These are phyloP conservation scores for Xylaria acuta DNA, from an alignment of 495 filamentous ascomycete genomes.

Conservation along the genomic window DNA sequence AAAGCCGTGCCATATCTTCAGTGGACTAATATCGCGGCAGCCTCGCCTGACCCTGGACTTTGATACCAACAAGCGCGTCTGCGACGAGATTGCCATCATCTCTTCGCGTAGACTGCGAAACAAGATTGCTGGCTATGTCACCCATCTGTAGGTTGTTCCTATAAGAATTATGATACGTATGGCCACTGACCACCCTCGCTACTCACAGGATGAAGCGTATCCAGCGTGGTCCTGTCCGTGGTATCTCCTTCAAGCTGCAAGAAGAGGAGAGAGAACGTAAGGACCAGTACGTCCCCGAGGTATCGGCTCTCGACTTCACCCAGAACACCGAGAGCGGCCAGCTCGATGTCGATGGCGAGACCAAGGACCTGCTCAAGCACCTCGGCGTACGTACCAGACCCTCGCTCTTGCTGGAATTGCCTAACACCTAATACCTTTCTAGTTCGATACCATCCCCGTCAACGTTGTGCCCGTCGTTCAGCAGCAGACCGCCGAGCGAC, in stretches of 20 bases:
- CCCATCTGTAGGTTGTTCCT: constrained; percentile 62
- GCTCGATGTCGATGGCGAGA: constrained; percentile 94
- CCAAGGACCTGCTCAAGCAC: constrained; percentile 97
- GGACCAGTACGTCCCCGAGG: constrained; percentile 99
- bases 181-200: constrained; percentile 37
- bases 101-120: constrained; percentile 97
- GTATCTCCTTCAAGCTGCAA: constrained; percentile 99
- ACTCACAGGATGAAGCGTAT: constrained; percentile 82
- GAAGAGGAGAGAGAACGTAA: constrained; percentile 99
- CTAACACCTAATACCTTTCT: constrained; percentile 25
- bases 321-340: constrained; percentile 88
- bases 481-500: constrained; percentile 81
- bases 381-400: constrained; percentile 78
- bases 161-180: neutral
- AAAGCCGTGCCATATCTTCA: neutral
- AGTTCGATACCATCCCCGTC: constrained; percentile 98
- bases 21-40: constrained; percentile 18
- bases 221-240: constrained; percentile 97
- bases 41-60: constrained; percentile 98
- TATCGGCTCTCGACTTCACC: constrained; percentile 96
- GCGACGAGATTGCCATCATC: constrained; percentile 99
- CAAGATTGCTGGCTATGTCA: constrained; percentile 99
- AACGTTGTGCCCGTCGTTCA: constrained; percentile 88
- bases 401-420: constrained; percentile 31
- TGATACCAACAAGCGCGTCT: constrained; percentile 99